Evolutionary conservation across 306 rosid species (phyloP).

Genomic region (Dryas drummondii): DNA sequence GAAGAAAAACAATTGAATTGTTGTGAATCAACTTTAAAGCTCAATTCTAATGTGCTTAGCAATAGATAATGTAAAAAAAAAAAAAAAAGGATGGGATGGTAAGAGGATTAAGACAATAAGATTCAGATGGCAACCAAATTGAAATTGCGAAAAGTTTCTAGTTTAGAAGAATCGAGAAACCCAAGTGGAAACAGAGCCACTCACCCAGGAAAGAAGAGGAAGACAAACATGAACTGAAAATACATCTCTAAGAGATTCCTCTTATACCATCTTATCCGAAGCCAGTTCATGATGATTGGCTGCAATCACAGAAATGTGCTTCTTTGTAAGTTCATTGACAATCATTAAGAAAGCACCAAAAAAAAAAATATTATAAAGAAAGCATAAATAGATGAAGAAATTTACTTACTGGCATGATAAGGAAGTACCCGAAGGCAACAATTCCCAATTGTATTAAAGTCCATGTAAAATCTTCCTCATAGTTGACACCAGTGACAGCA

Average conservation of each 20-base stretch:
- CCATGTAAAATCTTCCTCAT: conserved; percentile 48
- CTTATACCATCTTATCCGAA: conserved; percentile 82
- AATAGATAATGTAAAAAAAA: no score
- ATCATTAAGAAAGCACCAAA: background rate
- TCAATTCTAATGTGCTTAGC: background rate
- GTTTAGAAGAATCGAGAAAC: background rate
- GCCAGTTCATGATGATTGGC: conserved; percentile 88
- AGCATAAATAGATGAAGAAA: background rate
- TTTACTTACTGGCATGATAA: conserved; percentile 63
- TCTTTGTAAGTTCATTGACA: background rate
- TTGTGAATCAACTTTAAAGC: background rate
- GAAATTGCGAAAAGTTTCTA: no score
- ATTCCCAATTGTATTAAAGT: conserved; percentile 58
- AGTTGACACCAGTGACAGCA: conserved; percentile 75
- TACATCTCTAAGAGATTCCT: conserved; percentile 78
- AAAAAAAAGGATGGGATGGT: no score
- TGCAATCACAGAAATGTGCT: conserved; percentile 35
- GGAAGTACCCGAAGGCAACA: conserved; percentile 62
- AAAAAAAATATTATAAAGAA: no score
- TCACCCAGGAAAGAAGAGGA: conserved; percentile 88
- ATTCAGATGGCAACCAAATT: no score
- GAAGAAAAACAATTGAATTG: background rate
- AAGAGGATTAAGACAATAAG: no score
- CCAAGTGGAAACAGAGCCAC: background rate
- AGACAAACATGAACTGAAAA: conserved; percentile 88